Percentiles rank a stretch among this genome's conserved stretches.
phyloP scores from a whole-genome alignment of 371 early-diverging fungal species.

The Apophysomyces elegans region DNA sequence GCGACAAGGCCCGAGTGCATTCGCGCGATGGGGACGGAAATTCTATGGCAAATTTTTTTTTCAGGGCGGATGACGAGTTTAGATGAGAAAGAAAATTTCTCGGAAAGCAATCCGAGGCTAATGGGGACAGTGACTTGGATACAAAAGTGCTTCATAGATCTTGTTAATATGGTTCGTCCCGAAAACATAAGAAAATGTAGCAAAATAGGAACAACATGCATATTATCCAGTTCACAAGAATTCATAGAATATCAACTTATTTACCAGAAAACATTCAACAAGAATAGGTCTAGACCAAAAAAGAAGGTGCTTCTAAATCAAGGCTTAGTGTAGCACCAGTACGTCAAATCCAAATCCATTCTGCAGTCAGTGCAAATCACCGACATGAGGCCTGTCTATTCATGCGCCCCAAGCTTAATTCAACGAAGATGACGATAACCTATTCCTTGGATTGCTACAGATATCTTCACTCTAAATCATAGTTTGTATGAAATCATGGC shows the following conservation, averaged over 20 bases:
- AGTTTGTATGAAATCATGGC: neutral
- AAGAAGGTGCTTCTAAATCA: neutral
- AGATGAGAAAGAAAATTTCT: too few species aligned
- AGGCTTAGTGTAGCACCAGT: constrained; percentile 8
- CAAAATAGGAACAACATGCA: neutral
- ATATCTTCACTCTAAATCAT: neutral
- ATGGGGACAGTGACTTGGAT: neutral
- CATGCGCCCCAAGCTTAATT: neutral
- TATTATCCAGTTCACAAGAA: neutral
- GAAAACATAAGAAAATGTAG: neutral
- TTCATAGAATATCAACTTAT: neutral
- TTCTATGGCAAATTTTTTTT: constrained; percentile 1
- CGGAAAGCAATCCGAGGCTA: too few species aligned
- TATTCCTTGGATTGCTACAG: neutral
- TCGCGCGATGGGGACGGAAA: constrained; percentile 4
- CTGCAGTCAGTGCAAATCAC: constrained; percentile 6
- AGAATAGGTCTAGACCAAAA: constrained; percentile 9
- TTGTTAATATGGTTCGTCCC: neutral
- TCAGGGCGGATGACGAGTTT: neutral
- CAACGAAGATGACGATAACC: neutral
- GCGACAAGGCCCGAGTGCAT: neutral
- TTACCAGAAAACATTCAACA: neutral
- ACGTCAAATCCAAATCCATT: neutral
- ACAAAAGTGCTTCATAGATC: neutral
- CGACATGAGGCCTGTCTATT: constrained; percentile 4